phyloP scores from a whole-genome alignment of 345 rosid genomes.

The Eucalyptus sp. region DNA sequence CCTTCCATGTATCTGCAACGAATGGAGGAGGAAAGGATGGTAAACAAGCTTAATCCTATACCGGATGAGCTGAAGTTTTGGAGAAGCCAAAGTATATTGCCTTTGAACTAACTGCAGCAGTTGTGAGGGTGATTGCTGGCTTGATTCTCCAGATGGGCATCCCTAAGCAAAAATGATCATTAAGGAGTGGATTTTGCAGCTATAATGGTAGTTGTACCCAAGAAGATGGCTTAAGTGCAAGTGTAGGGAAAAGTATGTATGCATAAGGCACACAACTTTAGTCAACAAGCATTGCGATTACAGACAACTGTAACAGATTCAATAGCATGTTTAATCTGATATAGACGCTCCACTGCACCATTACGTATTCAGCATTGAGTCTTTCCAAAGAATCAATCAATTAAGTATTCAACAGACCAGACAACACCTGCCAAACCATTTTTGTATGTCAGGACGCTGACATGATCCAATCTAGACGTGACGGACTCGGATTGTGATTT shows the following conservation, averaged over 20 bases:
- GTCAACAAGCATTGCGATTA: background rate
- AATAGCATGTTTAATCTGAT: background rate
- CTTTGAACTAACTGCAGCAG: constrained; percentile 21
- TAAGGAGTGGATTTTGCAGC: background rate
- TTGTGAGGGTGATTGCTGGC: constrained; percentile 3
- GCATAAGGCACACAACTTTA: background rate
- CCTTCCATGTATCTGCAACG: constrained; percentile 22
- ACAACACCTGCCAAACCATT: background rate
- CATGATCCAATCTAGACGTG: background rate
- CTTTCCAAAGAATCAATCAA: background rate
- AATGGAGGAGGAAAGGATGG: background rate
- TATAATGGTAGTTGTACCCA: background rate
- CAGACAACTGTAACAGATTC: background rate
- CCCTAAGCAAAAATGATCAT: constrained; percentile 1
- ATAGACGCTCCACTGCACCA: background rate
- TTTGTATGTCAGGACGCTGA: background rate
- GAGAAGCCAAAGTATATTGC: constrained; percentile 1
- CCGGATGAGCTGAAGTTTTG: background rate
- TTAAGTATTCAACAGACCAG: background rate
- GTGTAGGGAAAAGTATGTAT: background rate
- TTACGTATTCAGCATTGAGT: background rate
- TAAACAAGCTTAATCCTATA: background rate
- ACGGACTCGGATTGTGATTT: background rate
- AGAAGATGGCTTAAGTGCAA: background rate
- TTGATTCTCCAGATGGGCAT: background rate